A percentile compares a stretch with the other conserved stretches of the same genome.
Evolutionary conservation across 108 stramenopile genomes (phyloP).

Genomic region (Aureococcus anophagefferens): DNA sequence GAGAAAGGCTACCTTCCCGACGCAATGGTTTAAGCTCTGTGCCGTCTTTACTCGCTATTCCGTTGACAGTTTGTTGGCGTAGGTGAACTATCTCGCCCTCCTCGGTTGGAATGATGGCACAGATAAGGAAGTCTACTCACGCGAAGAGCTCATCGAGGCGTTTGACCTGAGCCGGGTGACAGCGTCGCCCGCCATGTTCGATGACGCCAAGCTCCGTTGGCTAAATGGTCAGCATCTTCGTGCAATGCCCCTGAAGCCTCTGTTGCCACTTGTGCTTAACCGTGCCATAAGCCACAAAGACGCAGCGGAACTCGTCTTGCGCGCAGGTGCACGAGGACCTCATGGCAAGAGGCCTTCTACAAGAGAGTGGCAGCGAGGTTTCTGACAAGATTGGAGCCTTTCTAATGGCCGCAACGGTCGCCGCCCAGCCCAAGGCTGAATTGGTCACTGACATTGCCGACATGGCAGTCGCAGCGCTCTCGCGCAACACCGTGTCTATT

Average conservation of each 20-base stretch:
- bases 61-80: too few relatives aligned
- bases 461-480: constrained; percentile 58
- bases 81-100: constrained; percentile 87
- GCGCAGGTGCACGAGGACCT: too few relatives aligned
- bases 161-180: constrained; percentile 83
- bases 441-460: constrained; percentile 69
- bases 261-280: constrained; percentile 21
- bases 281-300: too few relatives aligned
- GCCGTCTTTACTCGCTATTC: too few relatives aligned
- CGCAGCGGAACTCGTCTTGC: too few relatives aligned
- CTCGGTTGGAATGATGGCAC: constrained; percentile 98
- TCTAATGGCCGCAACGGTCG: constrained; percentile 59
- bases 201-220: constrained; percentile 89
- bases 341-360: constrained; percentile 53
- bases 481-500: too few relatives aligned
- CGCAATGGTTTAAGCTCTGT: too few relatives aligned
- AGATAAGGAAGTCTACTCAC: constrained; percentile 84
- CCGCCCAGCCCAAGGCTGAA: constrained; percentile 83
- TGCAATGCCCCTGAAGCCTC: constrained; percentile 16
- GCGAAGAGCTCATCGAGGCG: constrained; percentile 84
- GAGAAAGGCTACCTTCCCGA: constrained; percentile 83
- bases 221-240: constrained; percentile 72
- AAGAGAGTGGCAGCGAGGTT: constrained; percentile 44
- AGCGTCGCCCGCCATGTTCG: constrained; percentile 86
- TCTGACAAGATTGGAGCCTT: constrained; percentile 39